These are phyloP conservation scores for Xylaria longipes DNA, from an alignment of 495 filamentous ascomycete species.

Conservation along the genomic window DNA sequence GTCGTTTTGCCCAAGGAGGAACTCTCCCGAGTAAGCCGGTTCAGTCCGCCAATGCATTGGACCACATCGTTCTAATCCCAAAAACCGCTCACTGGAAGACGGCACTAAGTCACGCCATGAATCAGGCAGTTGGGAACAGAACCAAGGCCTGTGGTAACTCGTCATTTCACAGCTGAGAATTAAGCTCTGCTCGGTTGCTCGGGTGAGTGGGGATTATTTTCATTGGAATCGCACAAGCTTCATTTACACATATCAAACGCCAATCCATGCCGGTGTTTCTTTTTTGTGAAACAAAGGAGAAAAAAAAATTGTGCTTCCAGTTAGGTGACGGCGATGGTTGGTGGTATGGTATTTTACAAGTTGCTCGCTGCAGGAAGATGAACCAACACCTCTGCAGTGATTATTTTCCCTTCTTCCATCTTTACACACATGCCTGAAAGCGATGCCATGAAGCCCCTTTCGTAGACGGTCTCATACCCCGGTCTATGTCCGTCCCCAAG, in stretches of 20 bases:
- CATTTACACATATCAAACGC: conserved; percentile 8
- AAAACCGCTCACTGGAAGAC: conserved; percentile 20
- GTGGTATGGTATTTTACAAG: conserved; percentile 30
- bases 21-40: conserved; percentile 10
- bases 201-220: conserved; percentile 16
- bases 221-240: background rate
- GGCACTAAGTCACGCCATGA: background rate
- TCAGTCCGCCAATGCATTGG: background rate
- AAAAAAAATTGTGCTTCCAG: conserved; percentile 24
- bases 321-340: conserved; percentile 19
- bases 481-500: conserved; percentile 29
- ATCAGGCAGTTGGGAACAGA: background rate
- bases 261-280: conserved; percentile 6
- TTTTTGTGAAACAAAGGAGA: conserved; percentile 22
- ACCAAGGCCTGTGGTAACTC: background rate
- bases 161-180: background rate
- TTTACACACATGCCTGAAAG: conserved; percentile 27
- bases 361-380: conserved; percentile 10
- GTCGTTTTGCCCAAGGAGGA: conserved; percentile 12
- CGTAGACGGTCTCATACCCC: conserved; percentile 23
- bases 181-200: background rate
- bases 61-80: background rate
- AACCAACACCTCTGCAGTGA: conserved; percentile 8
- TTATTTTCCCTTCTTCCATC: conserved; percentile 23
- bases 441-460: conserved; percentile 22